Evolutionary conservation across 768 basidiomycete genomes (phyloP).

Genomic region (Boletus rex-veris): DNA sequence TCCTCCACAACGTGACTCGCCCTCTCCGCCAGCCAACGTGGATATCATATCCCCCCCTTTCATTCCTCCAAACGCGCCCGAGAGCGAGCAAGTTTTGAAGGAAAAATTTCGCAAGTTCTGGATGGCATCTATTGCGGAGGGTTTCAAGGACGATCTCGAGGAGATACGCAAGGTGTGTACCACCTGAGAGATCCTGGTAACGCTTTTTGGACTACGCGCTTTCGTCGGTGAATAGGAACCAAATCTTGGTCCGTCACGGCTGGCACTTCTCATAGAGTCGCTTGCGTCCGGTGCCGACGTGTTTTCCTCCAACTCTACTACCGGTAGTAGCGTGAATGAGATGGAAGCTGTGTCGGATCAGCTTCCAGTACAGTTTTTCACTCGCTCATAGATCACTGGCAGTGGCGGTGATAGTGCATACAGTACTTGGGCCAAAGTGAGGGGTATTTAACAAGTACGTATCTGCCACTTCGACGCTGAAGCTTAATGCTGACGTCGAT

Average conservation of each 20-base stretch:
- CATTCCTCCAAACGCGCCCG: conserved; percentile 38
- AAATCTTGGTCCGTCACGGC: conserved; percentile 60
- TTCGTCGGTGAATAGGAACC: conserved; percentile 45
- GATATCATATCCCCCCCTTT: conserved; percentile 51
- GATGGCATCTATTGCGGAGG: conserved; percentile 81
- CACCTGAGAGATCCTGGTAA: background rate
- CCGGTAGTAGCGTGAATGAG: conserved; percentile 48
- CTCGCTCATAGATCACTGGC: too few relatives aligned
- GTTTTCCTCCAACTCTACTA: conserved; percentile 46
- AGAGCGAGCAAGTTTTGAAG: conserved; percentile 54
- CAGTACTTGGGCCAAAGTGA: too few relatives aligned
- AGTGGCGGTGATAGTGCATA: too few relatives aligned
- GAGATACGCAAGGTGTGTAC: conserved; percentile 68
- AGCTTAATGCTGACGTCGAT: background rate
- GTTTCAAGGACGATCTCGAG: conserved; percentile 81
- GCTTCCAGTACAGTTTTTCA: background rate
- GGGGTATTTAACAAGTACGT: background rate
- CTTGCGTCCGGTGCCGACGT: conserved; percentile 76
- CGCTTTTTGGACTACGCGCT: background rate
- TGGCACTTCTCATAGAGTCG: conserved; percentile 78
- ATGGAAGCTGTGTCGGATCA: conserved; percentile 68
- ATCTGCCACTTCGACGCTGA: background rate
- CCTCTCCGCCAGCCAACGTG: conserved; percentile 19
- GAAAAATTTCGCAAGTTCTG: conserved; percentile 78
- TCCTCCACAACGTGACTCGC: conserved; percentile 19